Evolutionary conservation across 768 basidiomycete genomes (phyloP).

Genomic region (Baorangia bicolor): DNA sequence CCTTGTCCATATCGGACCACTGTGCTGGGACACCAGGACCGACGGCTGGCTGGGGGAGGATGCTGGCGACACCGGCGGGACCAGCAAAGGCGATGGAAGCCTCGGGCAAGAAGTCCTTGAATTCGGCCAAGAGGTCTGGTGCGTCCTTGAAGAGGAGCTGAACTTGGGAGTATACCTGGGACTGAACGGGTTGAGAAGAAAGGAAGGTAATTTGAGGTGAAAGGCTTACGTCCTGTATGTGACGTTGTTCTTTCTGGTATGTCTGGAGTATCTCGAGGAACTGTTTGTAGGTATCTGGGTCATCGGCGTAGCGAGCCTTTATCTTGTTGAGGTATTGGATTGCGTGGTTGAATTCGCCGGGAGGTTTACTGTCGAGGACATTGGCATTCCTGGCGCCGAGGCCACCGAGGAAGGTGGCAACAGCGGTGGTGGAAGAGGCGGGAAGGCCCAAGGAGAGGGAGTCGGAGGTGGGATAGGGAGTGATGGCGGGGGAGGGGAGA

Average conservation of each 20-base stretch:
- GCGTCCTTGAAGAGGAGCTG: constrained; percentile 79
- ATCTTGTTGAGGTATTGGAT: constrained; percentile 99
- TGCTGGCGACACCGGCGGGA: constrained; percentile 42
- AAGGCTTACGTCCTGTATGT: constrained; percentile 63
- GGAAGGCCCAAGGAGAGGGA: constrained; percentile 48
- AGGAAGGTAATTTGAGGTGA: not conserved
- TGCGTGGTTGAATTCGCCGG: constrained; percentile 86
- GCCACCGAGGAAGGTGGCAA: constrained; percentile 65
- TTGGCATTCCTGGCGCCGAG: constrained; percentile 49
- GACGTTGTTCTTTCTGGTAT: constrained; percentile 81
- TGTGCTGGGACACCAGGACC: constrained; percentile 34
- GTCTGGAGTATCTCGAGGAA: constrained; percentile 87
- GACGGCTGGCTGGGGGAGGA: constrained; percentile 49
- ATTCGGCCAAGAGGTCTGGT: constrained; percentile 75
- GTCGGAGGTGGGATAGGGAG: constrained; percentile 44
- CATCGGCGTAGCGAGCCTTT: constrained; percentile 85
- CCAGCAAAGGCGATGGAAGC: constrained; percentile 43
- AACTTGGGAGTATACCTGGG: constrained; percentile 80
- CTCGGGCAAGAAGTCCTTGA: constrained; percentile 80
- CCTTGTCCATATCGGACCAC: constrained; percentile 43
- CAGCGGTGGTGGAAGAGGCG: constrained; percentile 51
- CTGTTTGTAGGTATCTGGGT: constrained; percentile 90
- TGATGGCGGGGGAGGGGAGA: constrained; percentile 49
- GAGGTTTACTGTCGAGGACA: constrained; percentile 49
- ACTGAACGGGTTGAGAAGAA: constrained; percentile 35